Evolutionary conservation across 1,284 basidiomycete species (phyloP).

Genomic region (Heterobasidion annosum): DNA sequence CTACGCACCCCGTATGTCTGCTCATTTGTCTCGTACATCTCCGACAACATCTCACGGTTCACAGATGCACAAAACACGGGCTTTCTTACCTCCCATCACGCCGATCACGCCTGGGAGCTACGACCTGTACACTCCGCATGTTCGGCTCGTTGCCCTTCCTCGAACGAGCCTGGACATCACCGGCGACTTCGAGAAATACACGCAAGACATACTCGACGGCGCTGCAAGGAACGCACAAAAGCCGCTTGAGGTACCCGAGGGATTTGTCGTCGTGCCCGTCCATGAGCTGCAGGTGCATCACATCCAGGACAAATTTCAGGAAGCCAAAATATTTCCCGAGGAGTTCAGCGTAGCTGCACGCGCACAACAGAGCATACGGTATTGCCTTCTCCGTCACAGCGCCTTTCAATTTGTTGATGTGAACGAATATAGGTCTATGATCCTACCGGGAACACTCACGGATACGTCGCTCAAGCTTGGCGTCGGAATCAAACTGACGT

Average conservation of each 20-base stretch:
- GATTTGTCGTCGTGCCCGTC: conserved; percentile 33
- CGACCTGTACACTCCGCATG: conserved; percentile 34
- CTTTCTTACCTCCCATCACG: conserved; percentile 35
- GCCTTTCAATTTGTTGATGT: neutral
- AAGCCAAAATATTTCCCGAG: conserved; percentile 29
- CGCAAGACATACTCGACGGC: conserved; percentile 26
- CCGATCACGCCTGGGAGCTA: conserved; percentile 31
- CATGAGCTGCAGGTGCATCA: conserved; percentile 42
- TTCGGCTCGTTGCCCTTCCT: conserved; percentile 35
- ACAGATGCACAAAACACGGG: conserved; percentile 46
- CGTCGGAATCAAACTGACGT: conserved; percentile 43
- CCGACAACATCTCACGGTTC: neutral
- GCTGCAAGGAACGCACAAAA: conserved; percentile 25
- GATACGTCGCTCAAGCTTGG: conserved; percentile 37
- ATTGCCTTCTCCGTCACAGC: neutral
- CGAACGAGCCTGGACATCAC: conserved; percentile 31
- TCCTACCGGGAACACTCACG: conserved; percentile 32
- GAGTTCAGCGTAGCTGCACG: conserved; percentile 29
- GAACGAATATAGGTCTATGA: conserved; percentile 27
- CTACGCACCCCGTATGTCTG: conserved; percentile 37
- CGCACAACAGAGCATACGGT: conserved; percentile 45
- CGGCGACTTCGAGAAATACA: conserved; percentile 33
- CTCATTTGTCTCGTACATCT: neutral
- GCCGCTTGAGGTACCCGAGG: conserved; percentile 21
- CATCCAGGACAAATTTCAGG: conserved; percentile 36